Conservation (phyloP, 106 monocot genomes). For the Dactylorhiza incarnata region DNA sequence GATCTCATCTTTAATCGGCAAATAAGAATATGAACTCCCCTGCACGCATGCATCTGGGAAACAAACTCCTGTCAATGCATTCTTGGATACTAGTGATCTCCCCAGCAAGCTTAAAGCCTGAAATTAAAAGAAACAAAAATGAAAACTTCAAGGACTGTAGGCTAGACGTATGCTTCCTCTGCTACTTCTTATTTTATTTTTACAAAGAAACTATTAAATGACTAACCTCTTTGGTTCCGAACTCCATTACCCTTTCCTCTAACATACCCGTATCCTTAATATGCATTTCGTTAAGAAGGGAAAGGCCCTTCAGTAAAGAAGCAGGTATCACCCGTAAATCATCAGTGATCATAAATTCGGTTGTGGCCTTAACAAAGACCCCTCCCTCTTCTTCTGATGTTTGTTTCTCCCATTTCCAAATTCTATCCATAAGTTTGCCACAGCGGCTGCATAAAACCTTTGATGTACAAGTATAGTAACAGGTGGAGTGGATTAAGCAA, state of each 20-base stretch:
- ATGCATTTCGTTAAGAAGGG: constrained; percentile 2
- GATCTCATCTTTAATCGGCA: too few relatives aligned
- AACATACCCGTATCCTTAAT: constrained; percentile 5
- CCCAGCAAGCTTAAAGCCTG: not conserved
- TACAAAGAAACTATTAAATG: not conserved
- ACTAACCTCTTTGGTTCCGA: constrained; percentile 10
- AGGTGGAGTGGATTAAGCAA: not conserved
- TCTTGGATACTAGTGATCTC: not conserved
- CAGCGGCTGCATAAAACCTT: not conserved
- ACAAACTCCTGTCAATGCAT: not conserved
- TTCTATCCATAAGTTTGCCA: not conserved
- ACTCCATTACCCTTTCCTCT: not conserved
- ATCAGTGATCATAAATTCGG: constrained; percentile 12
- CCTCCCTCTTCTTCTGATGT: constrained; percentile 6
- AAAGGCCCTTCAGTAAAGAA: not conserved
- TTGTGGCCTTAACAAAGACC: constrained; percentile 13
- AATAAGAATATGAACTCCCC: not conserved
- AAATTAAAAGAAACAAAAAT: too few relatives aligned
- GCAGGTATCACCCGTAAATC: constrained; percentile 19
- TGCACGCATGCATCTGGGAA: not conserved
- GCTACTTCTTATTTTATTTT: too few relatives aligned
- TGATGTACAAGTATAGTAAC: not conserved
- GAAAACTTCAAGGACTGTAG: too few relatives aligned
- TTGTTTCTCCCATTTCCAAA: not conserved
- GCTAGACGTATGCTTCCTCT: not conserved